phyloP scores from a whole-genome alignment of 345 rosid species.

The Hibiscus trionum region DNA sequence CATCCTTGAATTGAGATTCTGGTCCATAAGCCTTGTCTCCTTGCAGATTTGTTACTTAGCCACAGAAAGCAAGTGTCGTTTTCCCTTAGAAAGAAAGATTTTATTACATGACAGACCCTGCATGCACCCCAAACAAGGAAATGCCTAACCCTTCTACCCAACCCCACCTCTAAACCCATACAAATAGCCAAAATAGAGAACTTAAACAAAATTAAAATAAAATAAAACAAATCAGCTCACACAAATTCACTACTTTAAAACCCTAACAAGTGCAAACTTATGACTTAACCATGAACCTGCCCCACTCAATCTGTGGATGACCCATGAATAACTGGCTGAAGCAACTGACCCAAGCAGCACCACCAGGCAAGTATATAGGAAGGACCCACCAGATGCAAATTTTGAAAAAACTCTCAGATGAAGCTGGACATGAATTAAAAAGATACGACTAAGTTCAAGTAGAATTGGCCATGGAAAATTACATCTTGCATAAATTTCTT shows the following conservation, averaged over 20 bases:
- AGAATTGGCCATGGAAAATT: slow-evolving; percentile 61
- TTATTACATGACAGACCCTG: slow-evolving; percentile 3
- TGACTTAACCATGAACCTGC: slow-evolving; percentile 1
- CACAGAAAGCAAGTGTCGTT: slow-evolving; percentile 22
- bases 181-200: background rate
- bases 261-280: background rate
- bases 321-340: slow-evolving; percentile 9
- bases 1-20: slow-evolving; percentile 43
- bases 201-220: background rate
- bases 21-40: slow-evolving; percentile 40
- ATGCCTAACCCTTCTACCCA: slow-evolving; percentile 8
- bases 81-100: slow-evolving; percentile 15
- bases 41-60: slow-evolving; percentile 21
- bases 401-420: slow-evolving; percentile 23
- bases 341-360: slow-evolving; percentile 12
- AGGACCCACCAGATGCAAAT: slow-evolving; percentile 16
- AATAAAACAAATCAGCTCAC: background rate
- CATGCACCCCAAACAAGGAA: slow-evolving; percentile 9
- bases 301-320: slow-evolving; percentile 10
- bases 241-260: background rate
- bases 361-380: slow-evolving; percentile 8
- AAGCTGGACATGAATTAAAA: slow-evolving; percentile 36
- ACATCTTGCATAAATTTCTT: slow-evolving; percentile 99
- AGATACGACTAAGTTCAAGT: slow-evolving; percentile 47
- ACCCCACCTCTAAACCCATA: background rate